These are phyloP conservation scores for Arthrobotrys musiformis DNA, from an alignment of 2,329 filamentous ascomycete species.

Conservation along the genomic window DNA sequence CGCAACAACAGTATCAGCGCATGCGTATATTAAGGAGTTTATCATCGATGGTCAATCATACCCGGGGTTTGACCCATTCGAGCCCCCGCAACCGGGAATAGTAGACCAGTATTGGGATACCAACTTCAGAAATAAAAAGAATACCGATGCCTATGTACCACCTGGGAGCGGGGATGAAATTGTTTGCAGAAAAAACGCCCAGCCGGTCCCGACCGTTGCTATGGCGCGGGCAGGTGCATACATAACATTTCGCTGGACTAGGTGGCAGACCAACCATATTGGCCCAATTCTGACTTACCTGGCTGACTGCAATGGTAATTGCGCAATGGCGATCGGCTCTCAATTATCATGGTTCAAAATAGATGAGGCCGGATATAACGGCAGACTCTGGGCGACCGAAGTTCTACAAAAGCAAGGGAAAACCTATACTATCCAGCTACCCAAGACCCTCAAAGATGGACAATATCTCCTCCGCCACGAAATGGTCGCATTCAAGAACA, in stretches of 20 bases:
- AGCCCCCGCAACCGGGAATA: constrained; percentile 9
- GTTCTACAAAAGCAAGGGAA: constrained; percentile 16
- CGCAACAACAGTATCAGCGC: no score
- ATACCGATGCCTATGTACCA: constrained; percentile 15
- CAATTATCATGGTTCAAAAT: no score
- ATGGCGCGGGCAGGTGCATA: constrained; percentile 9
- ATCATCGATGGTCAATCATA: constrained; percentile 8
- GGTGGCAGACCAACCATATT: constrained; percentile 27
- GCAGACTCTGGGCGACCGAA: constrained; percentile 17
- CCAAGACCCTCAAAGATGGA: constrained; percentile 29
- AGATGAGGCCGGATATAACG: constrained; percentile 14
- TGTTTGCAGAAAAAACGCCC: constrained; percentile 17
- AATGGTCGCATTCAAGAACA: neutral
- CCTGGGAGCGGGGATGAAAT: neutral
- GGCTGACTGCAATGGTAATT: constrained; percentile 23
- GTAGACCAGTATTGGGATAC: constrained; percentile 12
- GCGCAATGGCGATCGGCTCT: no score
- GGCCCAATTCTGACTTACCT: constrained; percentile 18
- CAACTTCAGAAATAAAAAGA: neutral
- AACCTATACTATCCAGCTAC: constrained; percentile 22
- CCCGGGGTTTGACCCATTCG: constrained; percentile 15
- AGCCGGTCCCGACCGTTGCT: constrained; percentile 10
- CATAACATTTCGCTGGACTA: constrained; percentile 22
- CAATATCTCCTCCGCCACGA: constrained; percentile 34
- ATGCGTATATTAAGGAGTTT: constrained; percentile 15